phyloP scores from a whole-genome alignment of 2,329 filamentous ascomycete species.

The Huntiella abstrusa region DNA sequence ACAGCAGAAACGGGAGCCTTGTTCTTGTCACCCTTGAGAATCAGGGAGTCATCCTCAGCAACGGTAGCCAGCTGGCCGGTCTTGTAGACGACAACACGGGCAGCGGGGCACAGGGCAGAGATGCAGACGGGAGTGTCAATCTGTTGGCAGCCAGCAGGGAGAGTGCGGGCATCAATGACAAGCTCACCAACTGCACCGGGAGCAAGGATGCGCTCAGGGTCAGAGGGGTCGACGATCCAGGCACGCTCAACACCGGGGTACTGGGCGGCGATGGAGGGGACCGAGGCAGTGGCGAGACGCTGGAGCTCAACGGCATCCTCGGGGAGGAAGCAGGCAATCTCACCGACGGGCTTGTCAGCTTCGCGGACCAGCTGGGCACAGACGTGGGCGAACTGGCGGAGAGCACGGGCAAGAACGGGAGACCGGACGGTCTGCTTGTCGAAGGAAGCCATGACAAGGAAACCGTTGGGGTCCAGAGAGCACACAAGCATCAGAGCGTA shows the following conservation, averaged over 20 bases:
- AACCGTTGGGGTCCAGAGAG: constrained; percentile 34
- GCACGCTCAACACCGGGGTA: constrained; percentile 16
- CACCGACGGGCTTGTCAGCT: constrained; percentile 17
- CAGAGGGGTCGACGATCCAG: constrained; percentile 23
- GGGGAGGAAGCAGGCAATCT: constrained; percentile 19
- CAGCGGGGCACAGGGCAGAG: constrained; percentile 8
- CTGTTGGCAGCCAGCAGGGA: constrained; percentile 14
- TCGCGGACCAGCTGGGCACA: constrained; percentile 28
- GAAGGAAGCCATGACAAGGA: constrained; percentile 44
- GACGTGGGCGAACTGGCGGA: constrained; percentile 33
- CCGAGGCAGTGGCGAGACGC: constrained; percentile 15
- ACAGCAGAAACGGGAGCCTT: constrained; percentile 9
- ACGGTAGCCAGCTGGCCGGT: constrained; percentile 24
- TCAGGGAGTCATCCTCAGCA: constrained; percentile 17
- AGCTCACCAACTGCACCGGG: constrained; percentile 26
- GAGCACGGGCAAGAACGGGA: constrained; percentile 31
- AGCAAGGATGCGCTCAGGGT: constrained; percentile 21
- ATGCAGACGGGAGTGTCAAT: constrained; percentile 18
- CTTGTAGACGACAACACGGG: constrained; percentile 18
- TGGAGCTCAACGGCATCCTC: constrained; percentile 19
- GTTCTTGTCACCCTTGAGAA: constrained; percentile 14
- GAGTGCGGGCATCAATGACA: constrained; percentile 19
- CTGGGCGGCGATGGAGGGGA: constrained; percentile 14
- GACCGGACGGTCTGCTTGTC: constrained; percentile 39
- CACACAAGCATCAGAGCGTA: constrained; percentile 50